These are phyloP conservation scores for Pseudogymnoascus sp. DNA, from an alignment of 2,329 filamentous ascomycete species.

Conservation along the genomic window DNA sequence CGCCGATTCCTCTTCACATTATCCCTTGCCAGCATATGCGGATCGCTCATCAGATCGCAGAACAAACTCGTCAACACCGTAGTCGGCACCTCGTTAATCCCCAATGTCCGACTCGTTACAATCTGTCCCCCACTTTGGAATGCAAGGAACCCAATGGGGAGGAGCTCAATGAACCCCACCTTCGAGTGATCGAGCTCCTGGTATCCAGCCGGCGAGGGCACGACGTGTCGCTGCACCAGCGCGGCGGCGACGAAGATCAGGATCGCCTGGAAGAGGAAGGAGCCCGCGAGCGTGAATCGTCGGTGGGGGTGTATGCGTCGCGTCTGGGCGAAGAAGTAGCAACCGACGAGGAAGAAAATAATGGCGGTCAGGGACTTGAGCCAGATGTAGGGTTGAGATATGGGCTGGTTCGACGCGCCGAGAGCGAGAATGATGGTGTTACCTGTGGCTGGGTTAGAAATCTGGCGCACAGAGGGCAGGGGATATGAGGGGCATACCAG, in stretches of 20 bases:
- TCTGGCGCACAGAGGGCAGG: neutral
- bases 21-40: conserved; percentile 36
- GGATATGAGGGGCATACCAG: conserved; percentile 27
- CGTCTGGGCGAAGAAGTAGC: conserved; percentile 36
- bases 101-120: conserved; percentile 61
- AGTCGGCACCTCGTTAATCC: conserved; percentile 63
- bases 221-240: conserved; percentile 39
- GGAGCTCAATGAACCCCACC: conserved; percentile 35
- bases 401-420: conserved; percentile 45
- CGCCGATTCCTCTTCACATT: conserved; percentile 48
- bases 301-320: conserved; percentile 31
- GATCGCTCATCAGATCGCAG: conserved; percentile 69
- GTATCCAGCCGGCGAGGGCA: conserved; percentile 35
- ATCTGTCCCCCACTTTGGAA: conserved; percentile 75
- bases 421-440: conserved; percentile 58
- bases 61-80: conserved; percentile 77
- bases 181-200: conserved; percentile 20
- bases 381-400: conserved; percentile 43
- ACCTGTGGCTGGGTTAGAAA: conserved; percentile 29
- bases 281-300: conserved; percentile 37
- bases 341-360: conserved; percentile 44
- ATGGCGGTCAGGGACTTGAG: conserved; percentile 46
- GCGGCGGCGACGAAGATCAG: conserved; percentile 45
- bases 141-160: conserved; percentile 41
- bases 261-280: conserved; percentile 44